Evolutionary conservation across 768 basidiomycete species (phyloP).

Genomic region (Antrodiella citrinella): DNA sequence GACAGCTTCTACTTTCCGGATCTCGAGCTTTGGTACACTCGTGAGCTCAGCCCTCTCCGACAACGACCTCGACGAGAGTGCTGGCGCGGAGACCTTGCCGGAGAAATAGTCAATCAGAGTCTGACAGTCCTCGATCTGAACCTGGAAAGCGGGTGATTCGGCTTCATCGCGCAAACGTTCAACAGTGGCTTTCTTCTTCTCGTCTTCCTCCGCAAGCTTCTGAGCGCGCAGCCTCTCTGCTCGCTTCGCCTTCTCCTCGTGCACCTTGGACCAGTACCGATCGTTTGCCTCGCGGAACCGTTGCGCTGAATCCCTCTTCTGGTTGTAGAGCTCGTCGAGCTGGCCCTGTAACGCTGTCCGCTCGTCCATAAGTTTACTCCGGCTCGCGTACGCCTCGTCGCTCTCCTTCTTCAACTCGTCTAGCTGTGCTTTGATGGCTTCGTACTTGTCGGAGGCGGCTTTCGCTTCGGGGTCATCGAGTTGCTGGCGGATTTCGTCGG

Average conservation of each 20-base stretch:
- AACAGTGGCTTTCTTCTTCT: constrained; percentile 73
- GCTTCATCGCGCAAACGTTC: constrained; percentile 87
- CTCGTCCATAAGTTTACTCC: constrained; percentile 81
- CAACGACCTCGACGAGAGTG: constrained; percentile 34
- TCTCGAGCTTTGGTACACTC: constrained; percentile 74
- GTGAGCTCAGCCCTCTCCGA: constrained; percentile 37
- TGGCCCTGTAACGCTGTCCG: constrained; percentile 65
- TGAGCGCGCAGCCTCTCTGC: constrained; percentile 72
- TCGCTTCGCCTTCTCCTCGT: constrained; percentile 81
- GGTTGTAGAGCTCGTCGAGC: constrained; percentile 61
- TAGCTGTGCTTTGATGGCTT: constrained; percentile 75
- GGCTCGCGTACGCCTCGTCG: constrained; percentile 75
- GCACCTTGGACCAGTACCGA: constrained; percentile 72
- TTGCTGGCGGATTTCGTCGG: constrained; percentile 76
- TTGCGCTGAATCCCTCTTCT: constrained; percentile 68
- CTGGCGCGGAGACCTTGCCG: constrained; percentile 46
- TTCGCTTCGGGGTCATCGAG: constrained; percentile 88
- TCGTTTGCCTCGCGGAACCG: constrained; percentile 80
- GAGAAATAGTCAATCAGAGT: constrained; percentile 83
- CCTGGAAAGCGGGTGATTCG: constrained; percentile 79
- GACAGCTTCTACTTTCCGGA: constrained; percentile 70
- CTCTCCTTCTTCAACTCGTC: constrained; percentile 80
- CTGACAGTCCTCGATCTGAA: constrained; percentile 93
- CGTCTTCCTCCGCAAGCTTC: constrained; percentile 67
- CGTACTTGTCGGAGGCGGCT: constrained; percentile 73